phyloP scores from a whole-genome alignment of 495 filamentous ascomycete species.

The Glonium stellatum region DNA sequence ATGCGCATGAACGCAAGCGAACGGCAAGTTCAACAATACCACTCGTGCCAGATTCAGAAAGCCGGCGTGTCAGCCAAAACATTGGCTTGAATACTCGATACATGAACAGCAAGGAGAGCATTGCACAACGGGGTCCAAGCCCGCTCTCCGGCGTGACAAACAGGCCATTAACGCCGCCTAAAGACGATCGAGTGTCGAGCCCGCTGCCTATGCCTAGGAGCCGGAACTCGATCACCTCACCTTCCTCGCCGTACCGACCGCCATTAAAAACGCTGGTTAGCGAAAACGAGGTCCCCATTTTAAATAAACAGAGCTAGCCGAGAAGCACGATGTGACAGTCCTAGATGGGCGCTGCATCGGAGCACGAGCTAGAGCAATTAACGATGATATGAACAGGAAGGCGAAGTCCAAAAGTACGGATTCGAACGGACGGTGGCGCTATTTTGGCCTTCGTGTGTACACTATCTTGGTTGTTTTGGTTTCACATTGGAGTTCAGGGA shows the following conservation, averaged over 20 bases:
- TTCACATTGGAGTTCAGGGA: neutral
- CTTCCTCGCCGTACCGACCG: conserved; percentile 11
- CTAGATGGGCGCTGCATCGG: neutral
- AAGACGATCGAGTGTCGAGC: neutral
- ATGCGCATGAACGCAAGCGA: neutral
- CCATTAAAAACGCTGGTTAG: conserved; percentile 12
- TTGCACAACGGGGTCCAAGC: neutral
- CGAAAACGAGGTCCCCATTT: conserved; percentile 9
- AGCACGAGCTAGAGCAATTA: neutral
- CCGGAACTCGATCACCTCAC: conserved; percentile 3
- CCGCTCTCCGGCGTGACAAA: neutral
- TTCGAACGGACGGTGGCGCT: no score
- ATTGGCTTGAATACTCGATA: neutral
- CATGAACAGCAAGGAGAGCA: neutral
- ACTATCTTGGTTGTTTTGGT: no score
- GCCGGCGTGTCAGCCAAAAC: neutral
- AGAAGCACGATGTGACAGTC: neutral
- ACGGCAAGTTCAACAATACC: conserved; percentile 1
- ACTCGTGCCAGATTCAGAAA: neutral
- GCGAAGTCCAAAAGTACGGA: neutral
- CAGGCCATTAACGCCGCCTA: conserved; percentile 1
- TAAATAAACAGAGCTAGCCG: neutral
- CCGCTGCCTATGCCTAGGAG: conserved; percentile 13
- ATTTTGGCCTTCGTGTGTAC: no score
- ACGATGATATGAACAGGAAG: neutral